phyloP scores from a whole-genome alignment of 108 stramenopile species.

The Fistulifera pelliculosa region DNA sequence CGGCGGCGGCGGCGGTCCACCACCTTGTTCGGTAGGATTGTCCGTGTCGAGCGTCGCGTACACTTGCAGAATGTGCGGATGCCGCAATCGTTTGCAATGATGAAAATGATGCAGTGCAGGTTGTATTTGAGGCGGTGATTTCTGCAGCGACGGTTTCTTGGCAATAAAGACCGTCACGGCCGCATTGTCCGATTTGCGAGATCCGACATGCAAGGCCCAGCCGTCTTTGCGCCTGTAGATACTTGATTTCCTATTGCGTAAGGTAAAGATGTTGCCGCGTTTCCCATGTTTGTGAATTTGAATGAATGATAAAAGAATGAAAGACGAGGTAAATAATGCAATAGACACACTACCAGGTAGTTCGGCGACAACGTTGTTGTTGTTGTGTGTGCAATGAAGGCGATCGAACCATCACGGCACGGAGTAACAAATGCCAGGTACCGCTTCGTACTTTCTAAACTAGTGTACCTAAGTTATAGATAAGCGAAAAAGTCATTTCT shows the following conservation, averaged over 20 bases:
- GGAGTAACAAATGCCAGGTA: too few species aligned
- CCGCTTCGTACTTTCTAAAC: too few species aligned
- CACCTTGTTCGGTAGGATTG: conserved; percentile 42
- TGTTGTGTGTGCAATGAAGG: too few species aligned
- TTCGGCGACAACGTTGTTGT: too few species aligned
- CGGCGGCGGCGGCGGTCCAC: conserved; percentile 4
- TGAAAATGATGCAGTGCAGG: conserved; percentile 78
- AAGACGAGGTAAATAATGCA: too few species aligned
- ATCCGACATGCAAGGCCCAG: conserved; percentile 68
- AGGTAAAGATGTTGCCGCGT: conserved; percentile 64
- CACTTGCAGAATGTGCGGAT: conserved; percentile 68
- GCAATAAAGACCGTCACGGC: conserved; percentile 68
- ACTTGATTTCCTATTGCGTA: conserved; percentile 59
- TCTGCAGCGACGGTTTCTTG: conserved; percentile 49
- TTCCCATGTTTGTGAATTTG: conserved; percentile 38
- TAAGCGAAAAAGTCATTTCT: too few species aligned
- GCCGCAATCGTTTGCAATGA: conserved; percentile 58
- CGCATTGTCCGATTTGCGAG: conserved; percentile 31
- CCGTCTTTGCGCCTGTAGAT: conserved; percentile 47
- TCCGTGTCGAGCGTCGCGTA: conserved; percentile 79
- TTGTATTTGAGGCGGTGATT: conserved; percentile 49
- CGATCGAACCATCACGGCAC: too few species aligned
- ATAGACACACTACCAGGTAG: too few species aligned
- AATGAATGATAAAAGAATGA: background rate
- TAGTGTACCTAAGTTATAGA: too few species aligned